phyloP scores from a whole-genome alignment of 139 green algal species.

The Haematococcus lacustris region DNA sequence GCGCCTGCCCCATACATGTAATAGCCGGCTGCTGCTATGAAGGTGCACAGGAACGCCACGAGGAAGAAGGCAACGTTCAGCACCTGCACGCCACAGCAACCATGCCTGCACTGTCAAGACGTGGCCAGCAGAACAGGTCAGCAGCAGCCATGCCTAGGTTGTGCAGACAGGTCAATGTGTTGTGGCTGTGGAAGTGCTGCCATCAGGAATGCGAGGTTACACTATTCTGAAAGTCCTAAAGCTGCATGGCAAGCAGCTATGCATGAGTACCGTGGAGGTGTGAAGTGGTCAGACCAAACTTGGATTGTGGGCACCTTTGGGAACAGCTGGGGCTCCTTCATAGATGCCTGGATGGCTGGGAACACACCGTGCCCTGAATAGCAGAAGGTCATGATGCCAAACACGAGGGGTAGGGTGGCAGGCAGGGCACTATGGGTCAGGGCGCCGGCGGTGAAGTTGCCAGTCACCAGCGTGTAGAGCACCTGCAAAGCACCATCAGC shows the following conservation, averaged over 20 bases:
- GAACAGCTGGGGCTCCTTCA: slow-evolving; percentile 51
- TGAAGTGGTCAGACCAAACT: no score
- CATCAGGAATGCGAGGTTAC: no score
- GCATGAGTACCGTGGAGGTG: no score
- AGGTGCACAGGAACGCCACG: slow-evolving; percentile 34
- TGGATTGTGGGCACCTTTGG: slow-evolving; percentile 23
- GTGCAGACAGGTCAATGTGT: no score
- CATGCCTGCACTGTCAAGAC: no score
- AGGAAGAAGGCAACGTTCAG: slow-evolving; percentile 49
- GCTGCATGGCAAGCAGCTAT: no score
- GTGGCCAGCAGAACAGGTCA: no score
- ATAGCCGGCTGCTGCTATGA: slow-evolving; percentile 48
- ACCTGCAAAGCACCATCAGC: no score
- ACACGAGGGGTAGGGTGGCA: slow-evolving; percentile 54
- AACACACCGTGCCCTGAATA: slow-evolving; percentile 72
- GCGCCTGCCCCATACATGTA: slow-evolving; percentile 47
- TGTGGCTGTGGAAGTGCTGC: no score
- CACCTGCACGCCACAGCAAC: no score
- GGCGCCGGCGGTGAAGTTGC: slow-evolving; percentile 22
- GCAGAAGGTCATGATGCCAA: slow-evolving; percentile 73
- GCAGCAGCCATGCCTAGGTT: no score
- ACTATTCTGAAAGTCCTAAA: no score
- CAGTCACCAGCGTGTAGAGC: slow-evolving; percentile 31
- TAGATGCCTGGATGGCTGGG: slow-evolving; percentile 60
- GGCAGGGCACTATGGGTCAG: slow-evolving; percentile 36